Evolutionary conservation across 768 basidiomycete genomes (phyloP).

Genomic region (Leucocoprinus leucothites): DNA sequence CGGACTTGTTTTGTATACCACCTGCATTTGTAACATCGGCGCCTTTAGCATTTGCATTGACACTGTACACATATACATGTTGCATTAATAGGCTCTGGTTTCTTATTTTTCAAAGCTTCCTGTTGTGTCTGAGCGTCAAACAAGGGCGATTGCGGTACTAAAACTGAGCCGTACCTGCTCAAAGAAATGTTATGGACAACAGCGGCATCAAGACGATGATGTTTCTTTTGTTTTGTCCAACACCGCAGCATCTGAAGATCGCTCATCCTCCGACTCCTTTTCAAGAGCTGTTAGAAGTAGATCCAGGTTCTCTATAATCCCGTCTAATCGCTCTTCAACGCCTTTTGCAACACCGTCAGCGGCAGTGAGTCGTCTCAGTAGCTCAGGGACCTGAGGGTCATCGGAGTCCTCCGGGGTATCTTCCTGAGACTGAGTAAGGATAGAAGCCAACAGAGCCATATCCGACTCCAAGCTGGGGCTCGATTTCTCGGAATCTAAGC

Average conservation of each 20-base stretch:
- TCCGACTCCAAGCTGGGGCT: slow-evolving; percentile 30
- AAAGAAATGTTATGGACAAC: neutral
- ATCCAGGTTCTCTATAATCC: slow-evolving; percentile 57
- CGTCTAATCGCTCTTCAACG: slow-evolving; percentile 63
- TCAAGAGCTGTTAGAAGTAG: slow-evolving; percentile 46
- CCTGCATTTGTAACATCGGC: slow-evolving; percentile 11
- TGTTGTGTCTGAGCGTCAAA: too few relatives aligned
- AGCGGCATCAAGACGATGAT: neutral
- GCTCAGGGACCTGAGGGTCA: slow-evolving; percentile 44
- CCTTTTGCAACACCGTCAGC: slow-evolving; percentile 59
- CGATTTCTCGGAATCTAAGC: slow-evolving; percentile 10
- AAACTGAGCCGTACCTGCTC: neutral
- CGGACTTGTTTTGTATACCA: slow-evolving; percentile 8
- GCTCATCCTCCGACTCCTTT: slow-evolving; percentile 3
- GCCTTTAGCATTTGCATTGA: slow-evolving; percentile 5
- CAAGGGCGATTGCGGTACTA: too few relatives aligned
- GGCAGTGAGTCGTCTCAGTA: slow-evolving; percentile 51
- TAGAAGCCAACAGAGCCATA: slow-evolving; percentile 25
- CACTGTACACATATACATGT: neutral
- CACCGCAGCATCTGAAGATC: neutral
- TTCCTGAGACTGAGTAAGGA: slow-evolving; percentile 4
- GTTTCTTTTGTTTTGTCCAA: neutral
- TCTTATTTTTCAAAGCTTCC: neutral
- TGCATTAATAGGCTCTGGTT: neutral
- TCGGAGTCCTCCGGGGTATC: slow-evolving; percentile 12